Conservation (phyloP, 1,139 yeast genomes). For the Pichia sp. region DNA sequence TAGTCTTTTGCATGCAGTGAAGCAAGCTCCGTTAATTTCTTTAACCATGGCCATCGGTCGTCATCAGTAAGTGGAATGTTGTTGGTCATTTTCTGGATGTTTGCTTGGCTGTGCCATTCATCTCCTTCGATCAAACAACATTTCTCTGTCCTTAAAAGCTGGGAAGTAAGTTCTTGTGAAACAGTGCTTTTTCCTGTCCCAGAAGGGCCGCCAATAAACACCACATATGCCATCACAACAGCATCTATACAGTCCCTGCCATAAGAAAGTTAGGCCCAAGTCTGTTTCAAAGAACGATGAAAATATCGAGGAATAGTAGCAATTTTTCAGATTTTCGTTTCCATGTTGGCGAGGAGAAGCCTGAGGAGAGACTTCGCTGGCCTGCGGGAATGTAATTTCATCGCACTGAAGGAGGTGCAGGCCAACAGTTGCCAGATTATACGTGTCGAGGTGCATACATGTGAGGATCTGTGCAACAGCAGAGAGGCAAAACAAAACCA, state of each 20-base stretch:
- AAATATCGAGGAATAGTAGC: background rate
- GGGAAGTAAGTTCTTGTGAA: slow-evolving; percentile 48
- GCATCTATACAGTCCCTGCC: background rate
- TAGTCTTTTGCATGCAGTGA: slow-evolving; percentile 36
- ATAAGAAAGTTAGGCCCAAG: background rate
- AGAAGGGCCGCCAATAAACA: slow-evolving; percentile 74
- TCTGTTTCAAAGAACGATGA: no score
- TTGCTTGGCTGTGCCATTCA: slow-evolving; percentile 59
- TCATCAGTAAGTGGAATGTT: slow-evolving; percentile 83
- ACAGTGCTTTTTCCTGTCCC: slow-evolving; percentile 91
- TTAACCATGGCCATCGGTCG: slow-evolving; percentile 90
- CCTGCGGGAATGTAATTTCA: background rate
- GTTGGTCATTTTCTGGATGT: slow-evolving; percentile 74
- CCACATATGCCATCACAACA: slow-evolving; percentile 10
- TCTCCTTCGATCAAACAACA: slow-evolving; percentile 84
- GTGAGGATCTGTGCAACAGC: no score
- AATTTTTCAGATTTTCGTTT: background rate
- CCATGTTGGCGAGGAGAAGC: background rate
- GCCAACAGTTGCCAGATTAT: background rate
- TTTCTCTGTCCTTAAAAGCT: slow-evolving; percentile 27
- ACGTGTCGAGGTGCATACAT: background rate
- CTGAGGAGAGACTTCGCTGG: background rate
- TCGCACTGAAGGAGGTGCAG: background rate
- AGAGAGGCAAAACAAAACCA: no score
- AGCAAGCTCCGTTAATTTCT: slow-evolving; percentile 43